Percentiles rank a stretch among this genome's conserved stretches.
These are phyloP conservation scores for Paraphoma sp. DNA, from an alignment of 2,329 filamentous ascomycete genomes.

Conservation along the genomic window DNA sequence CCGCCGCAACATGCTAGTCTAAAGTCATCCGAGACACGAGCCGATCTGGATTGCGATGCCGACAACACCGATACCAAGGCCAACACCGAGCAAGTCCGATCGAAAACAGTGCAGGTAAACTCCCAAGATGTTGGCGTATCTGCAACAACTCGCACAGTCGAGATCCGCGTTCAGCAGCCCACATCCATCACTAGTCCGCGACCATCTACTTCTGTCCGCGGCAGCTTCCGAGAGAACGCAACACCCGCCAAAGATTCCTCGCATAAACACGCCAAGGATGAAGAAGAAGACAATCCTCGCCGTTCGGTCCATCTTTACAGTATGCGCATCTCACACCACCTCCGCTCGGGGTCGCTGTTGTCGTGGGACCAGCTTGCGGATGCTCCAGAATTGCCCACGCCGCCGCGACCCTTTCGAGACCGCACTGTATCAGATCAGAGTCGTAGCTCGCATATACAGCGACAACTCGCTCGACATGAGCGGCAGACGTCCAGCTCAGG, in stretches of 20 bases:
- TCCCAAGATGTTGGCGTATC: not conserved
- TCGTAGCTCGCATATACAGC: constrained; percentile 13
- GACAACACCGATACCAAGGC: not conserved
- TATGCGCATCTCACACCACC: constrained; percentile 55
- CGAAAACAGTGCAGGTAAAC: not conserved
- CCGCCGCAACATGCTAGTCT: constrained; percentile 20
- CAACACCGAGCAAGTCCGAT: not conserved
- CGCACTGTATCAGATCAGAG: constrained; percentile 30
- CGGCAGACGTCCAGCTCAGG: constrained; percentile 46
- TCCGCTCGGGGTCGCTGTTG: constrained; percentile 51
- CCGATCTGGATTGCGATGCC: not conserved
- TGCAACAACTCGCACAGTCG: constrained; percentile 8
- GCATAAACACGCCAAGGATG: constrained; percentile 3
- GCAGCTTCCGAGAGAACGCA: constrained; percentile 12
- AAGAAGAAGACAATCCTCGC: constrained; percentile 25
- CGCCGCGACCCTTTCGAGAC: constrained; percentile 17
- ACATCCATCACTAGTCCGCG: constrained; percentile 20
- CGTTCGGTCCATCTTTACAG: constrained; percentile 50
- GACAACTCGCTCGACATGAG: constrained; percentile 23
- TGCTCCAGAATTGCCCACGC: constrained; percentile 22
- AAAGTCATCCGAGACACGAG: constrained; percentile 14
- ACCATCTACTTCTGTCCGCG: constrained; percentile 20
- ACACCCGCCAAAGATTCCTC: not conserved
- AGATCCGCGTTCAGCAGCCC: constrained; percentile 29
- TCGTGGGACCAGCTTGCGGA: constrained; percentile 44